Percentiles rank a stretch among this genome's conserved stretches.
These are phyloP conservation scores for Dryadomyces quercivorus DNA, from an alignment of 2,329 filamentous ascomycete species.

Conservation along the genomic window DNA sequence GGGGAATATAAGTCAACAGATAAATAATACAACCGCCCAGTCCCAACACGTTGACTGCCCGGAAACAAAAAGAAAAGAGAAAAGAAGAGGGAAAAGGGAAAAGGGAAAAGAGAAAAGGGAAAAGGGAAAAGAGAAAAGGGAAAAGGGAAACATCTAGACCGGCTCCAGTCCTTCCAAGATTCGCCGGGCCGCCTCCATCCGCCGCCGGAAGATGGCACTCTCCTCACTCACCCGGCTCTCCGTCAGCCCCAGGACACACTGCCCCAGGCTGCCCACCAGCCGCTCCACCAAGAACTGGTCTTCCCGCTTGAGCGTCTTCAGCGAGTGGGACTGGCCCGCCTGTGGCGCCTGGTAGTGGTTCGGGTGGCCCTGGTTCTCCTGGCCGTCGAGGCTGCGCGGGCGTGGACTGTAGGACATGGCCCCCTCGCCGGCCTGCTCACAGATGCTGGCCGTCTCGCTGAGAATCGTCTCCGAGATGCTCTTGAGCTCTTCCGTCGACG, in stretches of 20 bases:
- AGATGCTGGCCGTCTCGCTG: constrained; percentile 32
- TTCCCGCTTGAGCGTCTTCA: constrained; percentile 36
- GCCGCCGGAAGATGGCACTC: constrained; percentile 51
- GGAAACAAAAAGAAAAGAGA: not conserved
- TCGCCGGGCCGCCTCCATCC: constrained; percentile 62
- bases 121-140: not conserved
- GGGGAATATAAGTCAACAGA: not conserved
- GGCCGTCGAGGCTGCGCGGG: not conserved
- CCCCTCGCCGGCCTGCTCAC: constrained; percentile 16
- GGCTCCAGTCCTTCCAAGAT: constrained; percentile 57
- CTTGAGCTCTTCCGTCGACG: constrained; percentile 25
- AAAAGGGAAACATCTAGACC: constrained; percentile 1
- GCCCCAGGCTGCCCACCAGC: constrained; percentile 45
- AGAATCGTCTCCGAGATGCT: constrained; percentile 36
- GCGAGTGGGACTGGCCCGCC: constrained; percentile 18
- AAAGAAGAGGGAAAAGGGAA: not conserved
- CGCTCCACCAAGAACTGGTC: constrained; percentile 49
- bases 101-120: not conserved
- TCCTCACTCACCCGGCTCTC: constrained; percentile 45
- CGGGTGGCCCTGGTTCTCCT: not conserved
- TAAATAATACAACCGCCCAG: not conserved
- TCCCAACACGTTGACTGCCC: not conserved
- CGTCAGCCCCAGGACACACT: constrained; percentile 45
- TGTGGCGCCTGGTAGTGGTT: not conserved
- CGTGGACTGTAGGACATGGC: not conserved